Percentiles rank a stretch among this genome's conserved stretches.
phyloP scores from a whole-genome alignment of 1,284 basidiomycete genomes.

The Cutaneotrichosporon sp. region DNA sequence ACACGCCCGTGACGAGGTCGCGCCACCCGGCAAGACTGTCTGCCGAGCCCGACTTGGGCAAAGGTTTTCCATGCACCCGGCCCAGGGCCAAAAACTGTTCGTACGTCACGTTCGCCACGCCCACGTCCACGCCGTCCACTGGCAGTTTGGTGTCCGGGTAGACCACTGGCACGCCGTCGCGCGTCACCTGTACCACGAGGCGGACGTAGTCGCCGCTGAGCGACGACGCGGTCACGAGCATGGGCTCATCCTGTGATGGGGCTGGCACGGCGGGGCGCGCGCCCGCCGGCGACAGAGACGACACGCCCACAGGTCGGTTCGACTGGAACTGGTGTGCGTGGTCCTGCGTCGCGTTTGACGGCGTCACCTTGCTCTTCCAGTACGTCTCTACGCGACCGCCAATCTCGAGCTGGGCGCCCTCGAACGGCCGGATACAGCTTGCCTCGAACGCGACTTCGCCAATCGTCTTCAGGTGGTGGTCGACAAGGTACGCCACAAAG shows the following conservation, averaged over 20 bases:
- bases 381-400: constrained; percentile 93
- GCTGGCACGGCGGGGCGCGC: constrained; percentile 28
- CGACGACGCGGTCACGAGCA: constrained; percentile 46
- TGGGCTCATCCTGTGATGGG: constrained; percentile 27
- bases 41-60: constrained; percentile 21
- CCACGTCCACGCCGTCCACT: constrained; percentile 65
- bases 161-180: constrained; percentile 79
- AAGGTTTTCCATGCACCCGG: constrained; percentile 51
- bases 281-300: constrained; percentile 35
- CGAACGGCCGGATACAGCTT: constrained; percentile 83
- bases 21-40: constrained; percentile 58
- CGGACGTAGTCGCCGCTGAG: constrained; percentile 82
- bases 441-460: constrained; percentile 92
- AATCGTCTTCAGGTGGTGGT: constrained; percentile 86
- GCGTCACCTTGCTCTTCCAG: constrained; percentile 82
- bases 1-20: constrained; percentile 53
- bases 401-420: constrained; percentile 89
- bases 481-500: constrained; percentile 78
- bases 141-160: constrained; percentile 70
- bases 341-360: constrained; percentile 50
- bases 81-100: constrained; percentile 72
- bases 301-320: constrained; percentile 42
- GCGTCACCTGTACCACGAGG: constrained; percentile 83
- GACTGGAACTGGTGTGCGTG: constrained; percentile 48
- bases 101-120: constrained; percentile 75